Conservation (phyloP, 2,329 filamentous ascomycete genomes). For the Phyllosticta citriasiana region DNA sequence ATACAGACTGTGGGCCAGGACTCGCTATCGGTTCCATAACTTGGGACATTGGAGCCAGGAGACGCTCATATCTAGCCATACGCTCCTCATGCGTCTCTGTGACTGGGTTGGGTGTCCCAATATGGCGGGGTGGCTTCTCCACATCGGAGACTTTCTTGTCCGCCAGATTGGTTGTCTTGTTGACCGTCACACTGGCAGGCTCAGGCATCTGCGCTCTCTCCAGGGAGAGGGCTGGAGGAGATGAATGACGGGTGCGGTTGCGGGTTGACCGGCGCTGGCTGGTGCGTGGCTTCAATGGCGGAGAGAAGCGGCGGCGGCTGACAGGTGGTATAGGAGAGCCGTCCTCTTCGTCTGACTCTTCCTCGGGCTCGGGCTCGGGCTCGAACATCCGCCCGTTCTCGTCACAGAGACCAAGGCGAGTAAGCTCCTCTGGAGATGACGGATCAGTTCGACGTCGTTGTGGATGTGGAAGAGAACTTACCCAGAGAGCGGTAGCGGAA, state of each 20-base stretch:
- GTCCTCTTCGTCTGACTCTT: neutral
- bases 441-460: neutral
- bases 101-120: neutral
- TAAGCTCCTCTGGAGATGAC: neutral
- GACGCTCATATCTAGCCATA: neutral
- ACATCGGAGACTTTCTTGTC: neutral
- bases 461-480: neutral
- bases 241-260: no score
- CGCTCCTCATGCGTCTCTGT: neutral
- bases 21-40: no score
- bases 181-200: neutral
- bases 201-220: no score
- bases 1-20: neutral
- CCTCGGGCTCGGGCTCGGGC: neutral
- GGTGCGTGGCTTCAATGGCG: no score
- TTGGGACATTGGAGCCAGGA: neutral
- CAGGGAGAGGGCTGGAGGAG: no score
- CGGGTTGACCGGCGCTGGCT: no score
- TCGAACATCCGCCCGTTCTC: neutral
- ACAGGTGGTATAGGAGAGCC: neutral
- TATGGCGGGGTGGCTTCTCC: neutral
- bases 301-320: neutral
- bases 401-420: neutral
- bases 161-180: neutral
- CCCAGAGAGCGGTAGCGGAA: conserved; percentile 3